These are phyloP conservation scores for Xerocomellus amylosporus DNA, from an alignment of 768 basidiomycete species.

Conservation along the genomic window DNA sequence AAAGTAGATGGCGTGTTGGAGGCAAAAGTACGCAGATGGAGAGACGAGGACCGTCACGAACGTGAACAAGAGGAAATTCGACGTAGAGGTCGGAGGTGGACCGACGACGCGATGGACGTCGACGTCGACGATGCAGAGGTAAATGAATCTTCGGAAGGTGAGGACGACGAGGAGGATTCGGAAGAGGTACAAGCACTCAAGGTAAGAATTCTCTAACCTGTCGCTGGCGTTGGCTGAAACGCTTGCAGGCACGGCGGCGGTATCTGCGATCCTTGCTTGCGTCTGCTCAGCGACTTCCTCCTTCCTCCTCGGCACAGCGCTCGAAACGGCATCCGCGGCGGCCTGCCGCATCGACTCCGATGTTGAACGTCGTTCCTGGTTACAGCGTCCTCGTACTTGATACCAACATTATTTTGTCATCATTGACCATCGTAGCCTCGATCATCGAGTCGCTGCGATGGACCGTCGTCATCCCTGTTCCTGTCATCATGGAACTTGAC, in stretches of 20 bases:
- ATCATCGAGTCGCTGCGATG: slow-evolving; percentile 79
- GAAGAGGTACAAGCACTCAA: slow-evolving; percentile 78
- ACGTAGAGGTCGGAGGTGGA: slow-evolving; percentile 58
- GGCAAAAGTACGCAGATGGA: slow-evolving; percentile 69
- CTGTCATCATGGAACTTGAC: slow-evolving; percentile 96
- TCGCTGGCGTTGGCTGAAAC: slow-evolving; percentile 7
- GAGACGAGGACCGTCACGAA: slow-evolving; percentile 64
- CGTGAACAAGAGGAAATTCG: slow-evolving; percentile 67
- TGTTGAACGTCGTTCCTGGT: slow-evolving; percentile 66
- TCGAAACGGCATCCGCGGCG: slow-evolving; percentile 29
- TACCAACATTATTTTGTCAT: slow-evolving; percentile 91
- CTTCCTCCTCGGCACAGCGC: slow-evolving; percentile 28
- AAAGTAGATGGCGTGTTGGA: slow-evolving; percentile 60
- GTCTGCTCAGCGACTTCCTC: slow-evolving; percentile 35
- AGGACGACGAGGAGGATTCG: slow-evolving; percentile 65
- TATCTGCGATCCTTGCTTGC: slow-evolving; percentile 70
- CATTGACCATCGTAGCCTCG: slow-evolving; percentile 65
- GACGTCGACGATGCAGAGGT: slow-evolving; percentile 54
- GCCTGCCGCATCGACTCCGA: slow-evolving; percentile 35
- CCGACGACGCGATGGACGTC: slow-evolving; percentile 69
- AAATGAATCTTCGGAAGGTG: slow-evolving; percentile 44
- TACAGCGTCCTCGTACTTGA: slow-evolving; percentile 91
- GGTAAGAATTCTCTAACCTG: slow-evolving; percentile 40
- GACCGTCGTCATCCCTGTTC: slow-evolving; percentile 90
- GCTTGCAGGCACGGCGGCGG: slow-evolving; percentile 62